Evolutionary conservation across 345 rosid genomes (phyloP).

Genomic region (Linum lewisii): DNA sequence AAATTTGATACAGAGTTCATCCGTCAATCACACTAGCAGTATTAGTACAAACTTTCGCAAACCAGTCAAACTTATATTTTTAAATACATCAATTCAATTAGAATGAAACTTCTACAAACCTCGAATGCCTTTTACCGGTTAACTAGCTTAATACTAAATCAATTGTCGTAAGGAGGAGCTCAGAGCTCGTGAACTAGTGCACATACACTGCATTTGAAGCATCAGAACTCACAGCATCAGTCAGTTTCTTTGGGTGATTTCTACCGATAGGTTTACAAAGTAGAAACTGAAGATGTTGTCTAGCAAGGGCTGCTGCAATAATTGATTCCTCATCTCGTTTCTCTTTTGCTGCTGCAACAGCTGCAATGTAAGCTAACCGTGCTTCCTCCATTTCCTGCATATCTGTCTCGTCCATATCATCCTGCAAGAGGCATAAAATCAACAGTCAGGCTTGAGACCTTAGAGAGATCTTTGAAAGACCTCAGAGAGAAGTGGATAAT

Average conservation of each 20-base stretch:
- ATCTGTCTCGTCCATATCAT: constrained; percentile 37
- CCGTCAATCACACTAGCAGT: no score
- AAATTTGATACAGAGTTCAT: no score
- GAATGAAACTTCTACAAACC: no score
- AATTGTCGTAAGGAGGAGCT: no score
- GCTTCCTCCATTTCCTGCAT: constrained; percentile 74
- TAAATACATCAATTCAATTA: no score
- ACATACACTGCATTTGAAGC: constrained; percentile 2
- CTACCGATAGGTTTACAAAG: constrained; percentile 28
- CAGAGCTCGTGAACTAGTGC: neutral
- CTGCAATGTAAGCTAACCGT: constrained; percentile 54
- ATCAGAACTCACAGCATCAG: constrained; percentile 4
- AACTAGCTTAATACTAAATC: no score
- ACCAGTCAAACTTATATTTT: no score
- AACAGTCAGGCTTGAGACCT: constrained; percentile 1
- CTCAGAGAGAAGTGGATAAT: neutral
- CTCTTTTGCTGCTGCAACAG: constrained; percentile 60
- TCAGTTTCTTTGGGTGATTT: constrained; percentile 1
- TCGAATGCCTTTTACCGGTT: no score
- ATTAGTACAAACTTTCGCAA: no score
- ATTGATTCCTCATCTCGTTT: constrained; percentile 77
- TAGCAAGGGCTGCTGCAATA: constrained; percentile 59
- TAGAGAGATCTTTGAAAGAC: neutral
- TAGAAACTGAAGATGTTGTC: constrained; percentile 58
- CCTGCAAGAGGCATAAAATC: constrained; percentile 29